These are phyloP conservation scores for Hirsutella thompsonii DNA, from an alignment of 2,329 filamentous ascomycete genomes.

Conservation along the genomic window DNA sequence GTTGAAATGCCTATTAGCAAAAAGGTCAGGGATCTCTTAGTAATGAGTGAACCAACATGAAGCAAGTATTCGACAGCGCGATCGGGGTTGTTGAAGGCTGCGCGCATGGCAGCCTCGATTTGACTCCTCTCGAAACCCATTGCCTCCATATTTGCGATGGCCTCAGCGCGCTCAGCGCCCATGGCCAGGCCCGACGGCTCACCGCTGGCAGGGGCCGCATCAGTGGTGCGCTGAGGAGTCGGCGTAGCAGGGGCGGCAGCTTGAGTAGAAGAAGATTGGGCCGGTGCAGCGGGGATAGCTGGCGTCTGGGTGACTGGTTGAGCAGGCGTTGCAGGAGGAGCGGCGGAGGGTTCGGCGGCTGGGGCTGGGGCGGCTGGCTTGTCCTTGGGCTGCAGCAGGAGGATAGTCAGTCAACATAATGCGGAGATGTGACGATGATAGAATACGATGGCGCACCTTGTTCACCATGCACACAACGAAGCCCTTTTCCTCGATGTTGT, in stretches of 20 bases:
- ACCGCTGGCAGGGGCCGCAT: conserved; percentile 25
- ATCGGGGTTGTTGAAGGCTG: conserved; percentile 93
- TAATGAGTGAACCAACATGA: conserved; percentile 44
- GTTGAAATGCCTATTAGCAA: neutral
- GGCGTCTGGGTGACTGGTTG: conserved; percentile 46
- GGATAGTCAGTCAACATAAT: neutral
- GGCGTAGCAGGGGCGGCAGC: conserved; percentile 38
- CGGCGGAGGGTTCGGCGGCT: conserved; percentile 43
- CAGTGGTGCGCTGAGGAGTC: conserved; percentile 34
- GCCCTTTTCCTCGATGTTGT: conserved; percentile 98
- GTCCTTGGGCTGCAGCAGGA: conserved; percentile 34
- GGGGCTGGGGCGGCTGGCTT: conserved; percentile 44
- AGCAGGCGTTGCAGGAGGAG: conserved; percentile 45
- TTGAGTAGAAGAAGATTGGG: conserved; percentile 29
- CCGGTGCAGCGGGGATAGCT: conserved; percentile 32
- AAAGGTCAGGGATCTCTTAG: neutral
- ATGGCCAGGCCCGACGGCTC: conserved; percentile 70
- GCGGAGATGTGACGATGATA: neutral
- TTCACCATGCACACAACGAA: conserved; percentile 98
- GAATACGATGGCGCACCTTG: conserved; percentile 50
- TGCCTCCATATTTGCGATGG: conserved; percentile 84
- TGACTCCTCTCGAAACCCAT: conserved; percentile 89
- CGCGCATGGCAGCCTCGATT: conserved; percentile 89
- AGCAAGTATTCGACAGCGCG: conserved; percentile 93
- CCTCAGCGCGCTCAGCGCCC: conserved; percentile 68